Base-by-base conservation (phyloP, 2,329 filamentous ascomycete species). In the Penicillium decumbens region DNA sequence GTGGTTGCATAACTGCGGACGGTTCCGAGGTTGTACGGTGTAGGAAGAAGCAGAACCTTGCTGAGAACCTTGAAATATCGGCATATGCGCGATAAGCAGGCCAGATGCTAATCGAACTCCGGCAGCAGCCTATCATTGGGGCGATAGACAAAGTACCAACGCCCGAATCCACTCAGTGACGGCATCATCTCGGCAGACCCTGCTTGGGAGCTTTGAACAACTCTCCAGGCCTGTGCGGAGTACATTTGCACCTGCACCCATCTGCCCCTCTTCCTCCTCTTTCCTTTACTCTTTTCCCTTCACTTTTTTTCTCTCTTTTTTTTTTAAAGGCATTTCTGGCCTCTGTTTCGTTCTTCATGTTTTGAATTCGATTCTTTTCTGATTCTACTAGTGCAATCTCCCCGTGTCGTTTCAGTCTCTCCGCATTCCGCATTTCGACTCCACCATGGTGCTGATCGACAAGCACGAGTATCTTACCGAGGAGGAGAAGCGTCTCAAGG, bases 401-500 rank as follows among this genome's bases (percentile, higher is more conserved):
- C 46, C 33, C 27, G 56, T n/a, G 42, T 20, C 24, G 43, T 40
- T 35, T 18, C 29, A 40, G 27, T 38, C 40, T 49, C 32, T 46
- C 39, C 33, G 24, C 20, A 7, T 37, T 47, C 37, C 47, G 29
- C 41, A 49, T 20, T 24, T 13, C 45, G 52, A 49, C 15, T 51
- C 51, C 54, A 58, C 51, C 57, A 97, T 97, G 92, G 91, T 95
- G 68, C 80, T 95, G 65, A 85, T 93, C 67, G 89, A 95, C 72
- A 83, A 86, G 66, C 83, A 93, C 72, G 88, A 93, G 68, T 91
- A 89, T 72, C 80, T 92, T 67, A 90, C 87, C 53, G 85, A 88
- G 71, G 92, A 97, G 75, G 92, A 97, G 78, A 87, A 87, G 71
- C 86, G 93, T 43, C 80, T 97, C 61, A 86, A 87, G 66, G 83